Base-by-base conservation (phyloP, 306 rosid species). In the Pterocarpus santalinus region DNA sequence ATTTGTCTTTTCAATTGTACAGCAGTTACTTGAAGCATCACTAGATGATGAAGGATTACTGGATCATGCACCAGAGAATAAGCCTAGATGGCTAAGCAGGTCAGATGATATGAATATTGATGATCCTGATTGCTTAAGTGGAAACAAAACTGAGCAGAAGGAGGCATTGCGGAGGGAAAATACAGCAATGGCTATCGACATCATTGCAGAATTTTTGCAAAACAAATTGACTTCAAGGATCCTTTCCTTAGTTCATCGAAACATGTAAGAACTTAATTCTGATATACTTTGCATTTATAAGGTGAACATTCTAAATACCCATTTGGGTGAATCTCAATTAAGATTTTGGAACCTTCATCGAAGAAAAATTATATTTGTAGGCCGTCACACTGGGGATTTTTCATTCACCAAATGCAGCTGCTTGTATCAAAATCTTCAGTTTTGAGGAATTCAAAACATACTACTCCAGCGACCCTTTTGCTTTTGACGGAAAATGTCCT, bases 1-100 rank as follows among this genome's bases (percentile, higher is more conserved):
- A 60, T 93, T 93, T 86, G 79, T 93, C 77, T 91, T 95, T 86
- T 86, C 99, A 56, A 83, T 90, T 81, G 87, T 91, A 34, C 87
- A 90, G 90, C 97, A 89, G 83, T 88, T 95, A 72, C 92, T 95
- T 76, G 99, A 93, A 74, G 99, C 97, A 83, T 87, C 94, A 81
- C 84, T 95, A 67, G 94, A 95, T 80, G 97, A 95, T 78, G 99
- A 95, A 87, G 89, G 89, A 22, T 83, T 95, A 85, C 88, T 91
- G 77, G 91, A 88, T 79, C 87, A 85, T 80, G 76, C 82, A 62
- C 77, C 86, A 43, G 98, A 92, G 68, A 88, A 86, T 79, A 84
- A 73, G 79, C 85, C 92, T 65, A 87, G 81, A 85, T 92, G 98
- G 98, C 73, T 86, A 56, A 83, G 47, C 72, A 80, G 86, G 71